phyloP scores from a whole-genome alignment of 345 rosid species.

The Melaleuca alternifolia region DNA sequence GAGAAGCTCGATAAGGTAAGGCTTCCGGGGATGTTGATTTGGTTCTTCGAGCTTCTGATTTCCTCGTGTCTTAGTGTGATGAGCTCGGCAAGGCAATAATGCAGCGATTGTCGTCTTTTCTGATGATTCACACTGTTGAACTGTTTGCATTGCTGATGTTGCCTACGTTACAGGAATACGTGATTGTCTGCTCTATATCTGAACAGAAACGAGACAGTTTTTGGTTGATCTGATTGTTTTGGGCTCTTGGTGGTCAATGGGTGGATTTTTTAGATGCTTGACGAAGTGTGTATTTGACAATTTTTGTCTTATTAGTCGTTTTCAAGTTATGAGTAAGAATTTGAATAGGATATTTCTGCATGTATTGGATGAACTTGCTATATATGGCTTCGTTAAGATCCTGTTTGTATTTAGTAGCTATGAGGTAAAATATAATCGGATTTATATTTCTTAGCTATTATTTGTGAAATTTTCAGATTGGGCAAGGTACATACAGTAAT shows the following conservation, averaged over 20 bases:
- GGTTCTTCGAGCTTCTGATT: background rate
- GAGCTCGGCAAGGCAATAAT: background rate
- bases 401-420: background rate
- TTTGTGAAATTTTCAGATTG: slow-evolving; percentile 32
- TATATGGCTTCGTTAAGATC: background rate
- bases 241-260: background rate
- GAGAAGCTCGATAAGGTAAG: slow-evolving; percentile 74
- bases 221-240: background rate
- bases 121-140: background rate
- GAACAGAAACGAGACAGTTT: background rate
- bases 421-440: background rate
- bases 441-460: background rate
- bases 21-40: background rate
- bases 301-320: background rate
- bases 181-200: background rate
- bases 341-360: background rate
- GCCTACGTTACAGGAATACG: background rate
- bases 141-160: background rate
- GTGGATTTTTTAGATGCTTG: background rate
- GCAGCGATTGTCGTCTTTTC: background rate
- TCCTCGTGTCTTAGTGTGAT: background rate
- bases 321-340: background rate
- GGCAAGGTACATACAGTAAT: slow-evolving; percentile 87
- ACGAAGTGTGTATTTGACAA: background rate
- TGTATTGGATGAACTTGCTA: background rate